Evolutionary conservation across 208 protist species (phyloP), one percentile per base, ranked within the genome.

Genomic region (Leishmania martiniquensis): DNA sequence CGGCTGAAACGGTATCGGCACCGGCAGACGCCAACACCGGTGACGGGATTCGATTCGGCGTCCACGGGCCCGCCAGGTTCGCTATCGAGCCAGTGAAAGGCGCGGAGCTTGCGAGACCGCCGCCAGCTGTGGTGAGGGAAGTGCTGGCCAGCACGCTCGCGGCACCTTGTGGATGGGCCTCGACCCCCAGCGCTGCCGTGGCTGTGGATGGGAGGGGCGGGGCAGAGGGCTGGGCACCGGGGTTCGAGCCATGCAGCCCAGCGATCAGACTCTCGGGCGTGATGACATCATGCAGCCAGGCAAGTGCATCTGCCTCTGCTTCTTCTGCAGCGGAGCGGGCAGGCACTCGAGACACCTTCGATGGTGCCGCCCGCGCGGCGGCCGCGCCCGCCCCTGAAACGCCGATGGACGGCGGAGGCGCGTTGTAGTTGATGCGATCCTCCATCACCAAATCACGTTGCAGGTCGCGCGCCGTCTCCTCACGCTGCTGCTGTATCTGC

Each of bases 231-330:
- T 45, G 75, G 42, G 55, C 52, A 15, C 72, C 75, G 7, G 32
- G 51, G n/a, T 34, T 66, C 2, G 72, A 70, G 44, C 77, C 74
- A 13, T 44, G 37, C 49, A 81, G 75, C 25, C 76, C 76, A 1
- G 74, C 73, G 42, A 86, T 62, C 34, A 88, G 79, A 29, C 86
- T 78, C 37, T 92, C 84, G 0, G 93, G 89, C 1, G 88, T 85
- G 69, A 96, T 80, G 25, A 97, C 87, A 63, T 97, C 91, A 77
- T 97, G 91, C 81, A 97, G 75, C 91, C 93, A 97, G 57, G 93
- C 88, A 42, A 97, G 85, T 5, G 93, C 89, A 59, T 96, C 93
- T 17, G 87, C 81, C 68, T 80, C 85, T 0, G 52, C 75, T 32
- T 82, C 77, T 17, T 76, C 79, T 2, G 66, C 75, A 5, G 72